A percentile compares a stretch with the other conserved stretches of the same genome.
Evolutionary conservation across 164 flowering plant genomes (phyloP).

Genomic region (Chimonanthus salicifolius): DNA sequence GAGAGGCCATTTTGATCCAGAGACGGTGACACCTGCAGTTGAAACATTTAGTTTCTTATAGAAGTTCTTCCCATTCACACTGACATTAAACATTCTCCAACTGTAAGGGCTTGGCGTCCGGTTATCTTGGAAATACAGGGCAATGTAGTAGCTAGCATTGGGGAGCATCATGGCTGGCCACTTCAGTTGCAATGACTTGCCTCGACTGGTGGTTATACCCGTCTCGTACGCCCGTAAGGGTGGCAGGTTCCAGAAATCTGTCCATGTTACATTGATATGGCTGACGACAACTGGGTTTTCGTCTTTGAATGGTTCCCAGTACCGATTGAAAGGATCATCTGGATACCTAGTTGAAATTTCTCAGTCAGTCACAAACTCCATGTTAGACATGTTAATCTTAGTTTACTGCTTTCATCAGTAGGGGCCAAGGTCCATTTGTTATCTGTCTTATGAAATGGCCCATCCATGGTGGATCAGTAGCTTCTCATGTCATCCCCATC

Average conservation of each 20-base stretch:
- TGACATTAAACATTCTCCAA: constrained; percentile 78
- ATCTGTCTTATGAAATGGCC: neutral
- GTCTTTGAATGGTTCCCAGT: constrained; percentile 70
- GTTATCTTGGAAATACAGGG: constrained; percentile 83
- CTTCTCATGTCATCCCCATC: too few species aligned
- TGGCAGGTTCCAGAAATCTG: constrained; percentile 84
- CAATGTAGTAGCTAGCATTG: constrained; percentile 45
- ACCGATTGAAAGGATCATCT: constrained; percentile 78
- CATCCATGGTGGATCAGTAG: too few species aligned
- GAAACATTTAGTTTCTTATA: constrained; percentile 56
- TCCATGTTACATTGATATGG: constrained; percentile 37
- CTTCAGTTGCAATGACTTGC: constrained; percentile 44
- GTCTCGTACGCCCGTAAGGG: constrained; percentile 45
- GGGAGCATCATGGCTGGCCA: constrained; percentile 72
- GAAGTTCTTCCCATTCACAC: constrained; percentile 53
- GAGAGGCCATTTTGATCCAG: constrained; percentile 56
- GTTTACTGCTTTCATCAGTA: neutral
- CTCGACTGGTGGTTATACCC: constrained; percentile 62
- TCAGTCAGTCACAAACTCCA: constrained; percentile 3
- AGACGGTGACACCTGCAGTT: constrained; percentile 51
- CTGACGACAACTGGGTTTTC: constrained; percentile 39
- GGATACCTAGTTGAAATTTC: constrained; percentile 58
- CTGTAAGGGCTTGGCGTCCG: constrained; percentile 62
- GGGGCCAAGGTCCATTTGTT: neutral
- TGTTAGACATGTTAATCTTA: neutral